Evolutionary conservation across 2,329 filamentous ascomycete species (phyloP).

Genomic region (Simplicillium sp.): DNA sequence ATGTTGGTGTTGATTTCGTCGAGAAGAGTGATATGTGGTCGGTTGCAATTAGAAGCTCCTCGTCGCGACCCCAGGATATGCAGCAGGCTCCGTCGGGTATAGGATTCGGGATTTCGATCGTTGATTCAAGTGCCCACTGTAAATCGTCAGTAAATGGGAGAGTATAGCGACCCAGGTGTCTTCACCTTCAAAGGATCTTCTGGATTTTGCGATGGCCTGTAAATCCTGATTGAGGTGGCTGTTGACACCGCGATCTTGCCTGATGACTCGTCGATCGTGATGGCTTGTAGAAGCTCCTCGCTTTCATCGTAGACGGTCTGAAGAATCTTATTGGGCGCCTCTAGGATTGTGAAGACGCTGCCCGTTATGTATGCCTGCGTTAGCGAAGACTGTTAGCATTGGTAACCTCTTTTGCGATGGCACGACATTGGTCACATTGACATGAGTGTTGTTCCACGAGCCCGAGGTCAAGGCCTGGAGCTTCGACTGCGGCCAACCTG

Average conservation of each 20-base stretch:
- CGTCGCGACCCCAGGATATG: slow-evolving; percentile 78
- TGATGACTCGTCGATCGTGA: slow-evolving; percentile 70
- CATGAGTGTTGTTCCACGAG: slow-evolving; percentile 61
- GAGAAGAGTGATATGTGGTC: slow-evolving; percentile 60
- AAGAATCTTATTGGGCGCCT: slow-evolving; percentile 61
- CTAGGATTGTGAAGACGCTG: slow-evolving; percentile 75
- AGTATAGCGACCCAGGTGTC: neutral
- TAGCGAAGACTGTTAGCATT: slow-evolving; percentile 4
- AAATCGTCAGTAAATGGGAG: slow-evolving; percentile 12
- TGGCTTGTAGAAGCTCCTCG: slow-evolving; percentile 55
- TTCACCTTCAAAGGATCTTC: slow-evolving; percentile 66
- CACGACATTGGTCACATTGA: slow-evolving; percentile 55
- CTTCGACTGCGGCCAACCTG: slow-evolving; percentile 67
- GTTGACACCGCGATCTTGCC: slow-evolving; percentile 80
- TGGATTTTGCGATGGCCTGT: slow-evolving; percentile 62
- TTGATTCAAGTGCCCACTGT: slow-evolving; percentile 56
- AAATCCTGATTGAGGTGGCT: slow-evolving; percentile 58
- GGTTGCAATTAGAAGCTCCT: slow-evolving; percentile 76
- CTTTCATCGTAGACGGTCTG: slow-evolving; percentile 91
- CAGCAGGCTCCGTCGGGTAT: slow-evolving; percentile 25
- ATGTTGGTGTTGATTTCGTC: slow-evolving; percentile 35
- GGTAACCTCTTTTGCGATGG: slow-evolving; percentile 5
- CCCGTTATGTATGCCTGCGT: slow-evolving; percentile 79
- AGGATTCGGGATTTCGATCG: slow-evolving; percentile 35
- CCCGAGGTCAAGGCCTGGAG: slow-evolving; percentile 69